phyloP scores from a whole-genome alignment of 208 protist species.

The Leishmania tropica region DNA sequence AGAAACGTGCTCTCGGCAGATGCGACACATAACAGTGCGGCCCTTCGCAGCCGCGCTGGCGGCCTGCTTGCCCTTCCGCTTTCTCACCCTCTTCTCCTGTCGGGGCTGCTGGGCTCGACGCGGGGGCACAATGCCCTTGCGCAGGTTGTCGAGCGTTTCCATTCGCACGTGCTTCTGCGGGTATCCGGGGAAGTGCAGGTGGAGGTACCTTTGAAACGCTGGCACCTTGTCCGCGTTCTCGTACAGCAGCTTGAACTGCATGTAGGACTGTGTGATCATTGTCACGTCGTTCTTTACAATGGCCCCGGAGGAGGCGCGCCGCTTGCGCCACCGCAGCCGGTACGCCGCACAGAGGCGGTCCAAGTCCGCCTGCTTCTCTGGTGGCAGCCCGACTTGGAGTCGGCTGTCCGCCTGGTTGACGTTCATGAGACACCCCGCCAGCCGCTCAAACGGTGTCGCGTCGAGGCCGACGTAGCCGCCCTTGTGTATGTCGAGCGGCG shows the following conservation, averaged over 20 bases:
- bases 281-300: conserved; percentile 50
- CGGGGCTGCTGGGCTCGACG: conserved; percentile 36
- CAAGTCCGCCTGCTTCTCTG: conserved; percentile 57
- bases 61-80: not conserved
- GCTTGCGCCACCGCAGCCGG: conserved; percentile 66
- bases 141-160: conserved; percentile 60
- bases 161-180: conserved; percentile 76
- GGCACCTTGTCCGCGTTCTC: conserved; percentile 24
- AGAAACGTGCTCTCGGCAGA: conserved; percentile 60
- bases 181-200: conserved; percentile 72
- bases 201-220: conserved; percentile 54
- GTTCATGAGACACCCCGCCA: conserved; percentile 71
- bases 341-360: conserved; percentile 53
- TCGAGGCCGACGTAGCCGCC: conserved; percentile 82
- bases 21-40: conserved; percentile 67
- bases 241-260: conserved; percentile 61
- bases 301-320: conserved; percentile 38
- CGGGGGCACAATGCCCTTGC: conserved; percentile 56
- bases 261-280: conserved; percentile 70
- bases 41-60: conserved; percentile 27
- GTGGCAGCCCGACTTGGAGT: conserved; percentile 34
- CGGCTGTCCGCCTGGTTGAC: conserved; percentile 76
- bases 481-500: conserved; percentile 78
- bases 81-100: not conserved
- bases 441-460: conserved; percentile 74